Evolutionary conservation across 768 basidiomycete species (phyloP).

Genomic region (Kwoniella sp.): DNA sequence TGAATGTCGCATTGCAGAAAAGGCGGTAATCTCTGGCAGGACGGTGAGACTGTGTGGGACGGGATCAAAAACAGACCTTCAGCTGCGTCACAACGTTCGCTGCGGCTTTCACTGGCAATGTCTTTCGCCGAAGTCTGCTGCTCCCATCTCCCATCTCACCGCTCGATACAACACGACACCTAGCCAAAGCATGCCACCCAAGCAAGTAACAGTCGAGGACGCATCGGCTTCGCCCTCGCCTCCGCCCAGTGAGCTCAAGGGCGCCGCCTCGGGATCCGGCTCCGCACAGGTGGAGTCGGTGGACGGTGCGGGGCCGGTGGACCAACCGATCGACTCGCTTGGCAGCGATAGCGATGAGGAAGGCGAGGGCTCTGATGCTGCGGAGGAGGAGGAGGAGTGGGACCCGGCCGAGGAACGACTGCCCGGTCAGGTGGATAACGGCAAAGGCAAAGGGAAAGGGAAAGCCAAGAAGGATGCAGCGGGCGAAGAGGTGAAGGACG

Average conservation of each 20-base stretch:
- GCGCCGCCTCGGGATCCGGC: neutral
- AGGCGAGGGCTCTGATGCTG: slow-evolving; percentile 19
- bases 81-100: too few species aligned
- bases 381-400: slow-evolving; percentile 32
- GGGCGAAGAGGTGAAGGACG: slow-evolving; percentile 2
- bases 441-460: slow-evolving; percentile 14
- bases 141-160: too few species aligned
- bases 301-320: neutral
- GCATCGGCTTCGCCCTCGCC: slow-evolving; percentile 3
- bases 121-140: too few species aligned
- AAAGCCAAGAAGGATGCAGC: slow-evolving; percentile 30
- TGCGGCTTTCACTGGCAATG: too few species aligned
- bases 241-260: slow-evolving; percentile 1
- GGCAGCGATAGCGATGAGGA: slow-evolving; percentile 8
- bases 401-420: slow-evolving; percentile 29
- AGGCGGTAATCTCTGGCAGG: too few species aligned
- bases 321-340: slow-evolving; percentile 21
- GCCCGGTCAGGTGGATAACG: slow-evolving; percentile 11
- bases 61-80: too few species aligned
- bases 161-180: too few species aligned
- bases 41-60: too few species aligned
- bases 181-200: neutral
- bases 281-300: neutral
- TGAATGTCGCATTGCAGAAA: too few species aligned
- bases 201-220: slow-evolving; percentile 14